Base-by-base conservation (phyloP, 257 asterid species). In the Penstemon barbatus region DNA sequence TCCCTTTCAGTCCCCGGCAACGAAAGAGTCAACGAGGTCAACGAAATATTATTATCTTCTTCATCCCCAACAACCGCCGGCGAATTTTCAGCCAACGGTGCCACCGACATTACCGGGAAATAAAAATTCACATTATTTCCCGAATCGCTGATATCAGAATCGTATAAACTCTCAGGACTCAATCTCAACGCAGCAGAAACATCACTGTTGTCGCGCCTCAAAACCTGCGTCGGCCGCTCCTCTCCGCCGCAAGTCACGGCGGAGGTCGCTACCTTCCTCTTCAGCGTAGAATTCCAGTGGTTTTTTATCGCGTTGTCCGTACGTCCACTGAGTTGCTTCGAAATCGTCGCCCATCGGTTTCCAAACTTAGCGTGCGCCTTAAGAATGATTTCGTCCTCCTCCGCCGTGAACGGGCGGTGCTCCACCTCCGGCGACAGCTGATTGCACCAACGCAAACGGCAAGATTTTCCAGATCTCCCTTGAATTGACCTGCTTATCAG, bases 401-500 rank as follows among this genome's bases (percentile, higher is more conserved):
- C 83, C 42, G 62, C 71, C 66, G 85, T 69, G 77, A 84, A 84
- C 65, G 86, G 56, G 3, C 82, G 80, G 56, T 72, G 83, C 75
- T 71, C 72, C 53, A 84, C 87, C 64, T n/a, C 80, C 72, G 89
- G 89, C 4, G 89, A 79, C 3, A 84, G 83, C 81, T 84, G 86
- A 36, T 84, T 84, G 54, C 85, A 81, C 89, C 86, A 81, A 65
- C 89, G 78, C 66, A 81, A 46, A 1, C 89, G 72, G 70, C 89
- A 84, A n/a, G 89, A 84, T 45, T 81, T 81, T 8, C 89, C 87
- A 45, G 82, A 79, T 63, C 89, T 79, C 64, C 86, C 89, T 3
- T 82, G 77, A 64, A 84, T 75, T 66, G 86, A 79, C 58, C 13
- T 59, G 76, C 85, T 69, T 8, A 84, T 79, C 56, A 75, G 0